These are phyloP conservation scores for Blastobotrys americana DNA, from an alignment of 805 yeast genomes.

Conservation along the genomic window DNA sequence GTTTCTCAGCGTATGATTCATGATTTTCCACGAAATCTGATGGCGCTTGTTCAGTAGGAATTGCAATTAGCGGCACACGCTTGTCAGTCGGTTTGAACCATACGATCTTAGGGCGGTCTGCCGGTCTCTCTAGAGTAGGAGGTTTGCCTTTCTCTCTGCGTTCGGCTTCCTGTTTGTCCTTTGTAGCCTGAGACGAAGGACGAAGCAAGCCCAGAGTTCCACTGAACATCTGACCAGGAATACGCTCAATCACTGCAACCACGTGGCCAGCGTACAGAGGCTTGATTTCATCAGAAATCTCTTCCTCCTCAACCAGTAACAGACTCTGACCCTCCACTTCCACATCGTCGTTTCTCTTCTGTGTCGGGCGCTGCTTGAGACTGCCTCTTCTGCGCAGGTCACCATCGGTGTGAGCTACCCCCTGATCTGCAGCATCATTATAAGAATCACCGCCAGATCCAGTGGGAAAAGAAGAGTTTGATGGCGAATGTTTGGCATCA, in stretches of 20 bases:
- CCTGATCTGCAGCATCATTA: constrained; percentile 5
- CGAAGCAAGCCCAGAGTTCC: constrained; percentile 91
- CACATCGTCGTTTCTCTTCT: constrained; percentile 95
- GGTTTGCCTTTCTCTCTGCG: constrained; percentile 3
- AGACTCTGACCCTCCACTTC: constrained; percentile 98
- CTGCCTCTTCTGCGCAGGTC: constrained; percentile 75
- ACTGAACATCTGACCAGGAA: constrained; percentile 91
- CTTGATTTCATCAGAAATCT: constrained; percentile 82
- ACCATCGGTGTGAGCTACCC: constrained; percentile 20
- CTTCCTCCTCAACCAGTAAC: constrained; percentile 88
- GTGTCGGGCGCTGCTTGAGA: constrained; percentile 88
- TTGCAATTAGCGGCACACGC: constrained; percentile 94
- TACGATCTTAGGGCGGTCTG: constrained; percentile 78
- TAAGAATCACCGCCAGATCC: constrained; percentile 32
- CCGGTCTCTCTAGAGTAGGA: constrained; percentile 3
- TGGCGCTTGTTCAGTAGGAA: constrained; percentile 98
- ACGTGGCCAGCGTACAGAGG: constrained; percentile 98
- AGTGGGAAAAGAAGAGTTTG: constrained; percentile 11
- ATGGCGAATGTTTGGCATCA: constrained; percentile 42
- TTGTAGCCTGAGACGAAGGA: constrained; percentile 91
- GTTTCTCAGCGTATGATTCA: constrained; percentile 67
- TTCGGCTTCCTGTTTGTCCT: constrained; percentile 47
- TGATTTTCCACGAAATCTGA: constrained; percentile 90
- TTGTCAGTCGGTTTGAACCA: constrained; percentile 99
- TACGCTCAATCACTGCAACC: constrained; percentile 95